Evolutionary conservation across 257 asterid species (phyloP).

Genomic region (Sherardia arvensis): DNA sequence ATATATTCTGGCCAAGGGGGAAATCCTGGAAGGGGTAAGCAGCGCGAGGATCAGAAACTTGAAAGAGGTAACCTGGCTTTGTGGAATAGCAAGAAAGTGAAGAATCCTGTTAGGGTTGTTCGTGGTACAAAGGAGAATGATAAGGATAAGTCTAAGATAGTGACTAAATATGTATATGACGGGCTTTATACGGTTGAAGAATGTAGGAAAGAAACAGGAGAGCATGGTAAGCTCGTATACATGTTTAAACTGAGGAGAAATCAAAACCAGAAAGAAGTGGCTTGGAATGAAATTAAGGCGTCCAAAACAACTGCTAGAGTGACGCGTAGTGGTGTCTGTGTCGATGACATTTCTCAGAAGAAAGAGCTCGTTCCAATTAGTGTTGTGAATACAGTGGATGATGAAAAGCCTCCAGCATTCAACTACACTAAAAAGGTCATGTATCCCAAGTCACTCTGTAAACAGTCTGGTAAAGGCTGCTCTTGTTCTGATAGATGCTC

Average conservation of each 20-base stretch:
- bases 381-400: too few species aligned
- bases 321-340: conserved; percentile 51
- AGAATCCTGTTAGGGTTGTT: too few species aligned
- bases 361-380: too few species aligned
- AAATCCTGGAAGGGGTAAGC: conserved; percentile 42
- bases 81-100: too few species aligned
- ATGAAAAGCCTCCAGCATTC: too few species aligned
- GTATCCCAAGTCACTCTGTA: conserved; percentile 50
- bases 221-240: too few species aligned
- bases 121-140: conserved; percentile 58
- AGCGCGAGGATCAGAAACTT: conserved; percentile 58
- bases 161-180: conserved; percentile 57
- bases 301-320: conserved; percentile 28
- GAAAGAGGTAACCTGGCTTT: too few species aligned
- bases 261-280: conserved; percentile 72
- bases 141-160: conserved; percentile 35
- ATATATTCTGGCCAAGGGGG: conserved; percentile 85
- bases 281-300: conserved; percentile 58
- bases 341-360: conserved; percentile 57
- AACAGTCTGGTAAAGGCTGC: conserved; percentile 51
- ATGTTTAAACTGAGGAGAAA: conserved; percentile 62
- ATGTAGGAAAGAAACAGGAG: conserved; percentile 40
- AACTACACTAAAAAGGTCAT: too few species aligned
- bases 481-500: conserved; percentile 60
- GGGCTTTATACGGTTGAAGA: conserved; percentile 64